These are phyloP conservation scores for Silybum marianum DNA, from an alignment of 129 eudicot genomes.

Conservation along the genomic window DNA sequence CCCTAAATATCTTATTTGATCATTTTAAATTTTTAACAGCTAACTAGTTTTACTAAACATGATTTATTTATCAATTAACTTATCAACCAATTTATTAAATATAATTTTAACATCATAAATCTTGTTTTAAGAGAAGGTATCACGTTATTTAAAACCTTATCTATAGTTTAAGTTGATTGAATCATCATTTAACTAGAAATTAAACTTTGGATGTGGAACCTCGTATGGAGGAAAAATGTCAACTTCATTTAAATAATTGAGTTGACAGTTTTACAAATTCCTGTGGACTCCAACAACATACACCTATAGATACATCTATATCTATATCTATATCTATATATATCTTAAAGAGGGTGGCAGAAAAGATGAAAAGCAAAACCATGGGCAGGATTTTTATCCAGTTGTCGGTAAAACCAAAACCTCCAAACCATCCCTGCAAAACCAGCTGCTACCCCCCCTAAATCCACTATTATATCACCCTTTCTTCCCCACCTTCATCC, in stretches of 20 bases:
- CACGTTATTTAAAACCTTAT: no score
- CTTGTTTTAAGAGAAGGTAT: no score
- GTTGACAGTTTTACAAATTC: conserved; percentile 34
- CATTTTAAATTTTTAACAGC: no score
- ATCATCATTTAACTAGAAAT: no score
- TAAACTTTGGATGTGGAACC: not conserved
- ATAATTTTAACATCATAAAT: no score
- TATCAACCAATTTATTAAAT: no score
- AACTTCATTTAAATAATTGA: conserved; percentile 5
- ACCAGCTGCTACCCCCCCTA: conserved; percentile 51
- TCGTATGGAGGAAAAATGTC: not conserved
- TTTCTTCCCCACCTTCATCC: not conserved
- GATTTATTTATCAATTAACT: no score
- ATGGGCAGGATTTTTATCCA: conserved; percentile 51
- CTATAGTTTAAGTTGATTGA: no score
- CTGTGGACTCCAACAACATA: conserved; percentile 39
- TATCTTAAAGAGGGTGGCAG: conserved; percentile 20
- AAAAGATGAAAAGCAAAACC: conserved; percentile 40
- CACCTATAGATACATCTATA: not conserved
- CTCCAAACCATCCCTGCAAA: conserved; percentile 31
- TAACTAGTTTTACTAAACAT: no score
- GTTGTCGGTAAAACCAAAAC: conserved; percentile 28
- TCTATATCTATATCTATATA: not conserved
- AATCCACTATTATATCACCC: conserved; percentile 28
- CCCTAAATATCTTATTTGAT: no score